Evolutionary conservation across 2,329 filamentous ascomycete genomes (phyloP).

Genomic region (Simplicillium aogashimaense): DNA sequence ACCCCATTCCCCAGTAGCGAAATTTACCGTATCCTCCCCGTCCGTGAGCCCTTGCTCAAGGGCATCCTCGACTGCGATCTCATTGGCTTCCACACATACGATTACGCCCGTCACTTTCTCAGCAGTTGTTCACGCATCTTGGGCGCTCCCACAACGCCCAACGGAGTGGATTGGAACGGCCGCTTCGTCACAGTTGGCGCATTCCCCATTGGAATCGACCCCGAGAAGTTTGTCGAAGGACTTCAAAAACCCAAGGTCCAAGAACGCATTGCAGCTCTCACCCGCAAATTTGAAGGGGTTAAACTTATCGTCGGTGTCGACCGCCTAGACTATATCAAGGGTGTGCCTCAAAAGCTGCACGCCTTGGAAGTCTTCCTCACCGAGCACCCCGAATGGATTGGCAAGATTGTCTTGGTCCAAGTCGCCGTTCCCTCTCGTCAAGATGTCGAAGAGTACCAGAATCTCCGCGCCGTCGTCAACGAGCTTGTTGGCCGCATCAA

Average conservation of each 20-base stretch:
- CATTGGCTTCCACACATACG: constrained; percentile 97
- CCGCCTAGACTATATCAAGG: constrained; percentile 97
- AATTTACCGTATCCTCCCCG: constrained; percentile 91
- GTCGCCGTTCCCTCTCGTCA: constrained; percentile 91
- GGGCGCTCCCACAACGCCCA: constrained; percentile 71
- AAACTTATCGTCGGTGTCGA: constrained; percentile 97
- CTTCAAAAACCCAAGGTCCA: constrained; percentile 78
- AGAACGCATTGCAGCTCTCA: constrained; percentile 73
- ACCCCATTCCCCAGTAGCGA: constrained; percentile 95
- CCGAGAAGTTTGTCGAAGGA: constrained; percentile 88
- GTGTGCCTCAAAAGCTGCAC: constrained; percentile 93
- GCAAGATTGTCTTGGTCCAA: constrained; percentile 91
- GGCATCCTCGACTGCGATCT: constrained; percentile 90
- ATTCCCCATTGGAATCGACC: constrained; percentile 96
- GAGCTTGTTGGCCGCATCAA: constrained; percentile 96
- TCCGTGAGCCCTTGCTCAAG: constrained; percentile 77
- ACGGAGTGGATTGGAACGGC: constrained; percentile 83
- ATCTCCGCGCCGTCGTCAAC: constrained; percentile 88
- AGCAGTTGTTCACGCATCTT: constrained; percentile 94
- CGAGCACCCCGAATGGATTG: constrained; percentile 96
- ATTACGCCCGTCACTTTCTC: constrained; percentile 96
- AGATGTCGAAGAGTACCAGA: constrained; percentile 97
- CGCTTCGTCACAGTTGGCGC: constrained; percentile 86
- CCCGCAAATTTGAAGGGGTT: constrained; percentile 87
- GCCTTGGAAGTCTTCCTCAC: constrained; percentile 94